Evolutionary conservation across 306 rosid genomes (phyloP), one percentile per base, ranked within the genome.

Genomic region (Gynostemma pentaphyllum): DNA sequence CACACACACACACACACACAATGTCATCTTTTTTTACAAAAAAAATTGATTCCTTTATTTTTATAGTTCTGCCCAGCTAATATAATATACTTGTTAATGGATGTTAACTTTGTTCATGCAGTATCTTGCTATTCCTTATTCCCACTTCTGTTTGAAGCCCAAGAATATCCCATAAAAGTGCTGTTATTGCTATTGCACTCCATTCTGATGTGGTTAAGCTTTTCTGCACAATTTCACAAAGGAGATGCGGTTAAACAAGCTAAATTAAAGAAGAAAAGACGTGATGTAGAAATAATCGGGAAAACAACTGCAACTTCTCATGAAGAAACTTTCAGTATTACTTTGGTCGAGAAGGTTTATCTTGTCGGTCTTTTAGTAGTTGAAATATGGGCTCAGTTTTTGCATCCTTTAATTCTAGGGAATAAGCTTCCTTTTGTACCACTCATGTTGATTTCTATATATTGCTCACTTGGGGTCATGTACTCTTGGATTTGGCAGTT

Each of bases 401-500:
- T 92, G 71, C 95, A 85, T 72, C 95, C 94, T 47, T 27, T 88
- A 2, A 7, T 88, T 65, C 62, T 92, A 44, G 90, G 88, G 24
- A 78, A 79, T 46, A 82, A 76, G 76, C 82, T 86, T 84, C 85
- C 90, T 60, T 88, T 84, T 74, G 22, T 77, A 13, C 95, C 96
- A 52, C 88, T 92, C 8, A 80, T 92, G 95, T 74, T 88, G 70
- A 76, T 80, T 65, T 91, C 96, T 16, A 45, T 81, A 23, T 88
- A 86, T 69, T 79, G 92, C 77, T 76, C 94, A 40, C 52, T 88
- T 5, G 98, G 95, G 69, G 72, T 86, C 54, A 55, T 79, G 78
- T 92, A 88, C 80, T 82, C 92, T 45, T 92, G 94, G 95, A 76
- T 84, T 69, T 86, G 95, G 94, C 96, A 92, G 83, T 75, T 91